These are phyloP conservation scores for Jimgerdemannia lactiflua DNA, from an alignment of 192 early-diverging fungal species.

Conservation along the genomic window DNA sequence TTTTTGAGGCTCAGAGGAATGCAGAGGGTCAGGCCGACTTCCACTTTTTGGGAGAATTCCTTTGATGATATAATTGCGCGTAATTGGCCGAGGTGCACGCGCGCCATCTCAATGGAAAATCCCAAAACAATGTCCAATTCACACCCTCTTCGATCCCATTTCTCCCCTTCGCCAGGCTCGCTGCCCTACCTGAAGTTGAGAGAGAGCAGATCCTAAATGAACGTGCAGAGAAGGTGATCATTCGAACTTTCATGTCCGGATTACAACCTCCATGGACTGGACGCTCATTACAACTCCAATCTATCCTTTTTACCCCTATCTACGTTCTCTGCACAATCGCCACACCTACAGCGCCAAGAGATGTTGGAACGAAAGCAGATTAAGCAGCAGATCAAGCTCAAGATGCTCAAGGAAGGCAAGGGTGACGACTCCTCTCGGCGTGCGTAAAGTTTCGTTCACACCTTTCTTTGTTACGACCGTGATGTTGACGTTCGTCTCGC, in stretches of 20 bases:
- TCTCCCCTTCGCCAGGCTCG: conserved; percentile 29
- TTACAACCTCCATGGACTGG: no score
- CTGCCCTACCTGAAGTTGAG: conserved; percentile 67
- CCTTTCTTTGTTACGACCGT: background rate
- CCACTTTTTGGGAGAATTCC: no score
- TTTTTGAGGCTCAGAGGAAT: no score
- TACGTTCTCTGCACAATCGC: background rate
- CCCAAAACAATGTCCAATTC: background rate
- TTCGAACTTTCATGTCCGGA: background rate
- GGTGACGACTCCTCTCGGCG: conserved; percentile 29
- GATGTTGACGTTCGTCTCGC: no score
- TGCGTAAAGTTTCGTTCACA: conserved; percentile 4
- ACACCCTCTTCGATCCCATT: background rate
- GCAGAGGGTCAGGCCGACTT: background rate
- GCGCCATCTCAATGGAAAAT: no score
- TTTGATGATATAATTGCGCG: no score
- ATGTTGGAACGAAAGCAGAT: conserved; percentile 33
- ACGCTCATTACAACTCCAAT: no score
- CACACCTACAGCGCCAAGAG: conserved; percentile 13
- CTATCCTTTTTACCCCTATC: no score
- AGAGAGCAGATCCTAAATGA: conserved; percentile 76
- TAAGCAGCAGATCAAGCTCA: conserved; percentile 6
- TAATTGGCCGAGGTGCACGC: no score
- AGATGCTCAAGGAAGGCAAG: conserved; percentile 33
- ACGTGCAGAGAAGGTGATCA: conserved; percentile 57